phyloP scores from a whole-genome alignment of 805 yeast genomes.

The Cyberlindnera misumaiensis region DNA sequence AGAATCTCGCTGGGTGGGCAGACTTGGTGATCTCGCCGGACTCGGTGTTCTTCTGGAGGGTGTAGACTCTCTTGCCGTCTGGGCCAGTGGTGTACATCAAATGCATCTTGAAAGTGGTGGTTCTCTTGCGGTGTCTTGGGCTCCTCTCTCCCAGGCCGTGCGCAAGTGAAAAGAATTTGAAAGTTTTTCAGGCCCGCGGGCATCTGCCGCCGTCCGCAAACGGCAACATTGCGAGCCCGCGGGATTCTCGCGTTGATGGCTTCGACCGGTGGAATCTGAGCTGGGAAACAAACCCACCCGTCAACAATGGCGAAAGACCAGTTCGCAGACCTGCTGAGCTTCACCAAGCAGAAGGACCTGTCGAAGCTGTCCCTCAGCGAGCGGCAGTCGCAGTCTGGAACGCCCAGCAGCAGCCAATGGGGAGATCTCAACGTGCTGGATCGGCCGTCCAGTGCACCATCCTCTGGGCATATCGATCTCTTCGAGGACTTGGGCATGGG shows the following conservation, averaged over 20 bases:
- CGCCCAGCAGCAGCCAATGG: constrained; percentile 22
- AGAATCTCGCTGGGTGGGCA: constrained; percentile 99
- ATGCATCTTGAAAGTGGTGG: constrained; percentile 69
- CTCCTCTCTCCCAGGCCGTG: too few species aligned
- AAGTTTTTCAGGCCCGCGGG: too few species aligned
- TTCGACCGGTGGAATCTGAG: too few species aligned
- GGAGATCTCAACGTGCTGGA: constrained; percentile 32
- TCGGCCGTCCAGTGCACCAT: constrained; percentile 3
- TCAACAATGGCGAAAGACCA: constrained; percentile 23
- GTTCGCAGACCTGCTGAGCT: constrained; percentile 22
- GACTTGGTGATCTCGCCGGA: constrained; percentile 94
- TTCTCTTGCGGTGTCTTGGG: too few species aligned
- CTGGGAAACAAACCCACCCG: too few species aligned
- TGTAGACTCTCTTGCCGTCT: constrained; percentile 94
- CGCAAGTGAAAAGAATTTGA: too few species aligned
- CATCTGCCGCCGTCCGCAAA: too few species aligned
- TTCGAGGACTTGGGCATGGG: constrained; percentile 21
- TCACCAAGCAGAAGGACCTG: constrained; percentile 19
- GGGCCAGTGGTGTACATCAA: constrained; percentile 95
- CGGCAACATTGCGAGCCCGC: too few species aligned
- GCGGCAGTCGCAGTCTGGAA: constrained; percentile 19
- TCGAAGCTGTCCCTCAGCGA: constrained; percentile 29
- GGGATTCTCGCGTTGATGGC: too few species aligned
- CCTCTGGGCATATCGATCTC: constrained; percentile 4
- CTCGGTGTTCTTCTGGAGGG: constrained; percentile 74